A percentile compares a stretch with the other conserved stretches of the same genome.
phyloP scores from a whole-genome alignment of 208 protist genomes.

The Leishmania turanica region DNA sequence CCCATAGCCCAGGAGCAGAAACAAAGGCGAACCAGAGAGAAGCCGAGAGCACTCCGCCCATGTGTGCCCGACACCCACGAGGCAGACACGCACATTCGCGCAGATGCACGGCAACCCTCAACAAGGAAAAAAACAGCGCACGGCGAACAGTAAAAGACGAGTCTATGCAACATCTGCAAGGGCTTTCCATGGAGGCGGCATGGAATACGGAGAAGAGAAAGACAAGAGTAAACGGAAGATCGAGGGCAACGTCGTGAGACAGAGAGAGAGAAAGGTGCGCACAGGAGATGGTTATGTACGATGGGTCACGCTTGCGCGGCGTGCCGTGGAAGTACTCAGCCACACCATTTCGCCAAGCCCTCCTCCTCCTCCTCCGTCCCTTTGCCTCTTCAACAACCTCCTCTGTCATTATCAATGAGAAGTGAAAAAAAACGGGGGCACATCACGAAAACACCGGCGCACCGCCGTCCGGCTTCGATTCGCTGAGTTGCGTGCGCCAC shows the following conservation, averaged over 20 bases:
- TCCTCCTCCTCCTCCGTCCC: neutral
- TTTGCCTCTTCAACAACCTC: neutral
- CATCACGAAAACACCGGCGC: neutral
- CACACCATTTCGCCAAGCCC: neutral
- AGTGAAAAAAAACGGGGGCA: neutral
- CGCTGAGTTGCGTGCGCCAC: neutral
- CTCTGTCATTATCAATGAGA: neutral
- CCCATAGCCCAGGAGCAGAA: neutral
- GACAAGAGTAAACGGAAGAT: neutral
- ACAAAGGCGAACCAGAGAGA: neutral
- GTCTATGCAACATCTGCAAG: neutral
- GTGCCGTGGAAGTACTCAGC: neutral
- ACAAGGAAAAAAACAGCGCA: neutral
- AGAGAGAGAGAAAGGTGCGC: neutral
- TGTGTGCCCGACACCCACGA: neutral
- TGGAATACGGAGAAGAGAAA: neutral
- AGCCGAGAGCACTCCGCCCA: too few relatives aligned
- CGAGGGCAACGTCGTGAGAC: neutral
- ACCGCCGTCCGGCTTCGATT: neutral
- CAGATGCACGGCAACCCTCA: neutral
- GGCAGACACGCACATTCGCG: neutral
- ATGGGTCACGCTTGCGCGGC: neutral
- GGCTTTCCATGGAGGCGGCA: neutral
- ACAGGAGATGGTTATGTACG: neutral
- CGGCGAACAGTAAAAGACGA: neutral